phyloP scores from a whole-genome alignment of 805 yeast species.

The Priceomyces haplophilus region DNA sequence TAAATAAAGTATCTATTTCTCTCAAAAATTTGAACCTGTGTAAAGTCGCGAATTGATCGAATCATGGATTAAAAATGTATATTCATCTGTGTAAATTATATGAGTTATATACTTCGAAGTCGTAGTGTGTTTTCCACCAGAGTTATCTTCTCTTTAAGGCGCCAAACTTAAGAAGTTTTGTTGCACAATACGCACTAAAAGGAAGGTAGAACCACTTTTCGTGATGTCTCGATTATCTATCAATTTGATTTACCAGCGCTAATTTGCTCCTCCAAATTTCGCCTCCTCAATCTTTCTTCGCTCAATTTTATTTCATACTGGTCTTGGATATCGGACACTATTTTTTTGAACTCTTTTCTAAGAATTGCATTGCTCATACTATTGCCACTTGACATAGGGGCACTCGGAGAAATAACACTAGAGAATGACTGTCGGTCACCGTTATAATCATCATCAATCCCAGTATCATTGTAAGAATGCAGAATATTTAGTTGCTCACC shows the following conservation, averaged over 20 bases:
- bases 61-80: no score
- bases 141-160: no score
- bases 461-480: conserved; percentile 3
- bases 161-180: no score
- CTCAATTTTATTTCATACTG: conserved; percentile 58
- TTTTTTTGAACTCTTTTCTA: conserved; percentile 65
- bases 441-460: conserved; percentile 13
- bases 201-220: no score
- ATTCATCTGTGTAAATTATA: no score
- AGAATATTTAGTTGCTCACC: conserved; percentile 8
- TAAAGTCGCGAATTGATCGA: no score
- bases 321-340: conserved; percentile 59
- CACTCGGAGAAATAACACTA: conserved; percentile 12
- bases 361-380: conserved; percentile 52
- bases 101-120: no score
- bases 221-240: no score
- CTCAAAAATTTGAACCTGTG: no score
- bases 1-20: no score
- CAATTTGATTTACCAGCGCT: background rate
- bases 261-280: conserved; percentile 35
- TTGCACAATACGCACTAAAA: no score
- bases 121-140: no score
- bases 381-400: conserved; percentile 14
- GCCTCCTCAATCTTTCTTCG: conserved; percentile 52
- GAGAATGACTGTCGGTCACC: conserved; percentile 16